Percentiles rank a stretch among this genome's conserved stretches.
phyloP scores from a whole-genome alignment of 805 yeast species.

The Komagataella ulmi region DNA sequence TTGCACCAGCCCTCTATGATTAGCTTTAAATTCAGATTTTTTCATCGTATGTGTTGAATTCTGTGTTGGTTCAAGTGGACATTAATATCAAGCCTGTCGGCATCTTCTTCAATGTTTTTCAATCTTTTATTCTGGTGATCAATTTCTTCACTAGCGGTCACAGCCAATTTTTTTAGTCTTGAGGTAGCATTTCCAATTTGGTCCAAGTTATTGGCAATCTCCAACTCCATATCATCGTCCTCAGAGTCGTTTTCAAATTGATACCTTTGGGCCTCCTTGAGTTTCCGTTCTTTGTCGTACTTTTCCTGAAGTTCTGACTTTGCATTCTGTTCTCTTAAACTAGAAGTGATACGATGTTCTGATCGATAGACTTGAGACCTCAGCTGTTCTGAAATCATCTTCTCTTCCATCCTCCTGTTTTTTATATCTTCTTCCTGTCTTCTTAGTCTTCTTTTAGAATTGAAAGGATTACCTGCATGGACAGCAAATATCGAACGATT shows the following conservation, averaged over 20 bases:
- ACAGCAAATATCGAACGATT: slow-evolving; percentile 77
- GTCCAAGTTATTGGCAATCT: slow-evolving; percentile 71
- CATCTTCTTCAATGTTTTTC: slow-evolving; percentile 65
- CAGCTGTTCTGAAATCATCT: slow-evolving; percentile 11
- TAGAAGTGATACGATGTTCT: slow-evolving; percentile 56
- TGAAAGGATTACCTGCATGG: slow-evolving; percentile 77
- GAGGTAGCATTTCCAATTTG: slow-evolving; percentile 58
- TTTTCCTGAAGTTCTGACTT: slow-evolving; percentile 25
- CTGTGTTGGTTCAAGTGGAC: slow-evolving; percentile 18
- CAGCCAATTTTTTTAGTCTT: slow-evolving; percentile 62
- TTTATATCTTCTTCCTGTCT: slow-evolving; percentile 63
- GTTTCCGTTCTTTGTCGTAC: slow-evolving; percentile 36
- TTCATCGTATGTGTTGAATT: not conserved
- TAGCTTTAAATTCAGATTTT: not conserved
- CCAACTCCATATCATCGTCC: slow-evolving; percentile 86
- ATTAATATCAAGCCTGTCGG: slow-evolving; percentile 74
- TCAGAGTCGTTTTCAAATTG: slow-evolving; percentile 85
- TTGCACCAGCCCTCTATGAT: not conserved
- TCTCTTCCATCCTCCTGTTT: slow-evolving; percentile 30
- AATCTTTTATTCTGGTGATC: slow-evolving; percentile 66
- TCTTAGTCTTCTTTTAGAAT: slow-evolving; percentile 59
- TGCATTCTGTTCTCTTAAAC: slow-evolving; percentile 29
- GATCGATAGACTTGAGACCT: slow-evolving; percentile 25
- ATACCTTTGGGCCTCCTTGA: slow-evolving; percentile 51
- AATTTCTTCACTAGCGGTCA: slow-evolving; percentile 63